Evolutionary conservation across 192 early-diverging fungal genomes (phyloP).

Genomic region (Lunasporangiospora selenospora): DNA sequence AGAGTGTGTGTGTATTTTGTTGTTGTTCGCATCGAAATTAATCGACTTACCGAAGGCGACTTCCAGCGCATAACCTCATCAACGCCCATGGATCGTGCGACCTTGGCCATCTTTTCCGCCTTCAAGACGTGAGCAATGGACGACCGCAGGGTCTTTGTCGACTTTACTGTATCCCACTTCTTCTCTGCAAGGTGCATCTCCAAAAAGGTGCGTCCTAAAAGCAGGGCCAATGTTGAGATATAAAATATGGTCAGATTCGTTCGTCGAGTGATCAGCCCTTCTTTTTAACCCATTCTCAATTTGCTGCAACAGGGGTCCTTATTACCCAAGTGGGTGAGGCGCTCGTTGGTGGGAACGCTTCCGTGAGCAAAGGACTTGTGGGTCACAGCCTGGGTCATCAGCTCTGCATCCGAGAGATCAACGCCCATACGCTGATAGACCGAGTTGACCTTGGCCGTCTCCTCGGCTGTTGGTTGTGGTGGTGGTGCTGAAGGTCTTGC

Average conservation of each 20-base stretch:
- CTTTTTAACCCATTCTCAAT: no score
- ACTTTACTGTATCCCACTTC: conserved; percentile 47
- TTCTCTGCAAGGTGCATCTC: conserved; percentile 37
- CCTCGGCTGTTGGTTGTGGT: conserved; percentile 2
- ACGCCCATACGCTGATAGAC: conserved; percentile 39
- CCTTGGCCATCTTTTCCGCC: conserved; percentile 31
- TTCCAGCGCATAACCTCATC: conserved; percentile 45
- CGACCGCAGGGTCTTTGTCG: conserved; percentile 27
- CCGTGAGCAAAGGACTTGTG: conserved; percentile 59
- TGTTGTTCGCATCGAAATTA: background rate
- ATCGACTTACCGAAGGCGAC: conserved; percentile 25
- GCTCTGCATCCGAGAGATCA: conserved; percentile 42
- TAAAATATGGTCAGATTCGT: no score
- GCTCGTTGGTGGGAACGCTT: conserved; percentile 55
- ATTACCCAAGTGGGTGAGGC: conserved; percentile 37
- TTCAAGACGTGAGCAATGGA: conserved; percentile 11
- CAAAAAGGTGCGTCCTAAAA: conserved; percentile 43
- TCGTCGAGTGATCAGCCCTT: no score
- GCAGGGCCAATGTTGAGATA: no score
- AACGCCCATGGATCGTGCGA: conserved; percentile 29
- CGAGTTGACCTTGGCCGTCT: conserved; percentile 15
- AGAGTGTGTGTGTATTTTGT: background rate
- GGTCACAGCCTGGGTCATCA: conserved; percentile 55
- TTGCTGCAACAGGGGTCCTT: no score
- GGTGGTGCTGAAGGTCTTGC: conserved; percentile 7